These are phyloP conservation scores for Sclerotiophoma versabilis DNA, from an alignment of 2,329 filamentous ascomycete species.

Conservation along the genomic window DNA sequence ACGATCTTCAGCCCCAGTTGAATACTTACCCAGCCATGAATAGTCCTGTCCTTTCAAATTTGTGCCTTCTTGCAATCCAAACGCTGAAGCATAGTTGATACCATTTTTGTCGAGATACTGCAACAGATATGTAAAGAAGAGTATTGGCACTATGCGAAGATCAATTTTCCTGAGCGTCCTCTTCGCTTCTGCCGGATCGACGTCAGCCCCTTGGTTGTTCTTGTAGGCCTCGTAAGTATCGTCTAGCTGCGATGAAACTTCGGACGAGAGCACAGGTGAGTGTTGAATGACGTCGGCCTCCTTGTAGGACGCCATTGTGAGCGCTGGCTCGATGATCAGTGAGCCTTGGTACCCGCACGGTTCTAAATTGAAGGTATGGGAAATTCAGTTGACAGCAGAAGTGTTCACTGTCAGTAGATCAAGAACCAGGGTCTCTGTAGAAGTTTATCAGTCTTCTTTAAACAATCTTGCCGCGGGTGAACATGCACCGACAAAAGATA, in stretches of 20 bases:
- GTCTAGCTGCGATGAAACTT: constrained; percentile 36
- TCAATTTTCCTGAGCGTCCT: constrained; percentile 42
- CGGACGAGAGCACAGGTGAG: constrained; percentile 26
- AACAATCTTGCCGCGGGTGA: neutral
- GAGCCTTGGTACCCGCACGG: neutral
- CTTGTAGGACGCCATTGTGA: constrained; percentile 23
- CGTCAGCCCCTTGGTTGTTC: constrained; percentile 27
- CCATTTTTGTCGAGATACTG: constrained; percentile 57
- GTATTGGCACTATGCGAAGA: constrained; percentile 37
- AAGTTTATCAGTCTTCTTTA: neutral
- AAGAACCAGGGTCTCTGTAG: neutral
- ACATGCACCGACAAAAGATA: constrained; percentile 5
- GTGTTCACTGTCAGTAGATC: neutral
- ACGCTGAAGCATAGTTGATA: constrained; percentile 60
- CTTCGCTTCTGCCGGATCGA: constrained; percentile 36
- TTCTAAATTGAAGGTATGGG: no score
- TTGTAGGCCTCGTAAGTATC: constrained; percentile 46
- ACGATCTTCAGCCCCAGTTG: neutral
- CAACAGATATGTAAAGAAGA: constrained; percentile 48
- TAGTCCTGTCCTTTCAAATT: constrained; percentile 47
- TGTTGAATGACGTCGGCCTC: constrained; percentile 26
- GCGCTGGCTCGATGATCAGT: neutral
- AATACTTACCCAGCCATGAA: constrained; percentile 22
- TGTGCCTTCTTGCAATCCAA: constrained; percentile 57
- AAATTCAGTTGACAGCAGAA: neutral